Evolutionary conservation across 2,329 filamentous ascomycete species (phyloP), one percentile per base, ranked within the genome.

Genomic region (Ploettnerulaceae sp.): DNA sequence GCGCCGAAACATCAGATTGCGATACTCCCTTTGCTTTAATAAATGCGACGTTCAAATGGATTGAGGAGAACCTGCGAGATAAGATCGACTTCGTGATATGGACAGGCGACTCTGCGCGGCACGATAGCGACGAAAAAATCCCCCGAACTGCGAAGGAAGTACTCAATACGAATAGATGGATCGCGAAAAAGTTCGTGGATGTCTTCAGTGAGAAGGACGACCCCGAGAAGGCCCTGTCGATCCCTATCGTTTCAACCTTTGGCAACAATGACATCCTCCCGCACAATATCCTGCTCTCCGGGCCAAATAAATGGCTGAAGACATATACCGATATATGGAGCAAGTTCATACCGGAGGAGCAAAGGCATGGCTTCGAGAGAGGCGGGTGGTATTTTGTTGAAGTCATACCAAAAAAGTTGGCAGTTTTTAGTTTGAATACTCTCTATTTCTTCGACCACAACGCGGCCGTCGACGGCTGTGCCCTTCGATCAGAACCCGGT

Each of bases 231-330:
- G 77, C 79, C 47, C 76, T 89, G 48, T 67, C 74, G 9, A 76
- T 97, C 3, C 91, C 93, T 3, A 79, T 97, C 22, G 75, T 98
- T 15, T 90, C 93, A 0, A 96, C 84, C 0, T 83, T 96, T 57
- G 93, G 93, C 51, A 98, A 98, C 70, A 98, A 98, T 67, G 93
- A 98, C 62, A 90, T 98, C 48, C 79, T 96, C 50, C 93, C 93
- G 1, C 93, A 98, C 69, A 98, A 98, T 61, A 94, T 97, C 62
- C 82, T 98, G 64, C 72, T 81, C 32, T 74, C 79, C 1, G 93
- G 91, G 0, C 93, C 93, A 12, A 96, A 96, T 61, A 77, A 77
- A 53, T 95, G 91, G 83, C 86, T 95, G 0, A 77, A 77, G 48
- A 20, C 75, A 36, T 96, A 93, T 58, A 71, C 80, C 20, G 74